Conservation (phyloP, 306 rosid species). For the Cotoneaster glaucophyllus region DNA sequence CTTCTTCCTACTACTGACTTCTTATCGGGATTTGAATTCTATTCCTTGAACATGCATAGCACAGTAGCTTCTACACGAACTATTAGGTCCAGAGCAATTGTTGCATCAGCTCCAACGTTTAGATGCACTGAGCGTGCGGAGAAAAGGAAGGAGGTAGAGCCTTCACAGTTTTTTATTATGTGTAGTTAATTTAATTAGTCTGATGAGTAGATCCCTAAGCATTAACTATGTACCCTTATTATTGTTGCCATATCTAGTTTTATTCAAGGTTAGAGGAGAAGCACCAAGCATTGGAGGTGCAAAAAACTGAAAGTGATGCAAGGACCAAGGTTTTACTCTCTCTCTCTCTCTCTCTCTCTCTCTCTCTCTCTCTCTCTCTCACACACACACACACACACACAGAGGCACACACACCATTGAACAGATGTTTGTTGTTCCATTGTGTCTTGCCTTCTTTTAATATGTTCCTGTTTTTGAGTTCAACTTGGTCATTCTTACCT, state of each 20-base stretch:
- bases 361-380: no score
- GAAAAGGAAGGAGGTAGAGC: conserved; percentile 80
- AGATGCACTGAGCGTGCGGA: conserved; percentile 79
- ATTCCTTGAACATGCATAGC: conserved; percentile 48
- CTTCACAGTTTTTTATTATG: conserved; percentile 9
- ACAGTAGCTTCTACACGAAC: conserved; percentile 41
- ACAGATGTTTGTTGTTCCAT: conserved; percentile 5
- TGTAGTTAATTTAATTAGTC: conserved; percentile 10
- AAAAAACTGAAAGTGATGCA: conserved; percentile 80
- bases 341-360: not conserved
- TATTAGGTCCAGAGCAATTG: conserved; percentile 44
- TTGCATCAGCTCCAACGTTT: conserved; percentile 75
- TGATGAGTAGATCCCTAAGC: not conserved
- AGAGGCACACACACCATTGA: not conserved
- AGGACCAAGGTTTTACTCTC: conserved; percentile 67
- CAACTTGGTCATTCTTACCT: not conserved
- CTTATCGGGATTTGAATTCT: conserved; percentile 17
- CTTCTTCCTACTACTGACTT: conserved; percentile 3
- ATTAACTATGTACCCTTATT: not conserved
- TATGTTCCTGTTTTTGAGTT: conserved; percentile 3
- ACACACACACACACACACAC: not conserved
- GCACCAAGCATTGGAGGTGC: conserved; percentile 80
- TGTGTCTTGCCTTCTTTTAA: conserved; percentile 9
- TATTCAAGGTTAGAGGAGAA: conserved; percentile 84
- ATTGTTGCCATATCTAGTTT: conserved; percentile 41